Conservation (phyloP, 371 early-diverging fungal genomes). For the Circinella minor region DNA sequence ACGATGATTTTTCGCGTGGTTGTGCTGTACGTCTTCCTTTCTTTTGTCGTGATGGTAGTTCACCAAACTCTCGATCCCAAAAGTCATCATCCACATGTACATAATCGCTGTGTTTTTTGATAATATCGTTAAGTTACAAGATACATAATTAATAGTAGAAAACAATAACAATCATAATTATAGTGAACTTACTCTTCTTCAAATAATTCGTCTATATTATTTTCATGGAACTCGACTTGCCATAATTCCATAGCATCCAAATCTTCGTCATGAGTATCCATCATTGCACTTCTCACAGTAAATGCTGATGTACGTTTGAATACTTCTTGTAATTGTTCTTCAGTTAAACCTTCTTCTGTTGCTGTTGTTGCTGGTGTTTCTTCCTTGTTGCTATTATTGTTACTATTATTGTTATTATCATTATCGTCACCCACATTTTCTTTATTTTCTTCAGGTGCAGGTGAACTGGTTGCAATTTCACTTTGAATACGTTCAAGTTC, state of each 20-base stretch:
- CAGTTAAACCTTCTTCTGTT: slow-evolving; percentile 48
- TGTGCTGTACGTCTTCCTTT: slow-evolving; percentile 31
- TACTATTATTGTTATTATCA: slow-evolving; percentile 5
- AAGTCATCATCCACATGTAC: slow-evolving; percentile 83
- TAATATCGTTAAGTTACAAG: background rate
- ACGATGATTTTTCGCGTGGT: slow-evolving; percentile 19
- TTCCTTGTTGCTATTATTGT: background rate
- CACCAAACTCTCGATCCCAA: slow-evolving; percentile 83
- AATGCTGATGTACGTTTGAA: slow-evolving; percentile 89
- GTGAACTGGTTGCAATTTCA: slow-evolving; percentile 61
- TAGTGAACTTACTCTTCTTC: slow-evolving; percentile 74
- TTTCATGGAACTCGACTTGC: slow-evolving; percentile 73
- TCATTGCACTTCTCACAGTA: slow-evolving; percentile 78
- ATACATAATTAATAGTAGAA: too few species aligned
- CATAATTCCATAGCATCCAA: slow-evolving; percentile 78
- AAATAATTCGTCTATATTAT: slow-evolving; percentile 70
- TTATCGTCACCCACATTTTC: slow-evolving; percentile 5
- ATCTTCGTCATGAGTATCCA: slow-evolving; percentile 64
- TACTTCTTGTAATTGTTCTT: slow-evolving; percentile 86
- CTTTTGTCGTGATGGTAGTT: slow-evolving; percentile 28
- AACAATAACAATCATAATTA: too few species aligned
- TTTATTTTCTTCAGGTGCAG: slow-evolving; percentile 23
- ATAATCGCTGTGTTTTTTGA: slow-evolving; percentile 60
- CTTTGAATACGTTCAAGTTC: slow-evolving; percentile 88
- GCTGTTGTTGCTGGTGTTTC: background rate